A percentile compares a stretch with the other conserved stretches of the same genome.
These are phyloP conservation scores for Zanthoxylum bungeanum DNA, from an alignment of 345 rosid species.

Conservation along the genomic window DNA sequence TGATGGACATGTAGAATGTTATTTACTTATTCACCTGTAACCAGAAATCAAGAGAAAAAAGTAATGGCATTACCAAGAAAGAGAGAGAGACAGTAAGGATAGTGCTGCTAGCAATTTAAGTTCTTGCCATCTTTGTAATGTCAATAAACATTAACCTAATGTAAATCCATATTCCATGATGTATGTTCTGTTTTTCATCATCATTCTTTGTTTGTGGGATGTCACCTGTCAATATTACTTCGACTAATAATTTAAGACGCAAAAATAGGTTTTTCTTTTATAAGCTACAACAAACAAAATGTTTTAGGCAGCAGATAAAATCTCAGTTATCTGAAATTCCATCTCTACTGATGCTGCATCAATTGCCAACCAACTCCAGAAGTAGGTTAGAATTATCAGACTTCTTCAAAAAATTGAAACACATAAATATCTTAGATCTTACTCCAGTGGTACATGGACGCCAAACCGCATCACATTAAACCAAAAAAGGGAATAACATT, in stretches of 20 bases:
- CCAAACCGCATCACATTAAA: background rate
- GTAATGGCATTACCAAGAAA: too few relatives aligned
- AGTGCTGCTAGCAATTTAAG: constrained; percentile 3
- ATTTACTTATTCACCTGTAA: background rate
- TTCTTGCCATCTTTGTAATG: constrained; percentile 6
- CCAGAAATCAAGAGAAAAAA: constrained; percentile 8
- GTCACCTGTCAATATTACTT: background rate
- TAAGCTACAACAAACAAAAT: background rate
- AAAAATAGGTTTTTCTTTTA: background rate
- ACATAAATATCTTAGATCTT: background rate
- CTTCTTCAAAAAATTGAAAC: background rate
- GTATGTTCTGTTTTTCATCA: background rate
- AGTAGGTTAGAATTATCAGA: background rate
- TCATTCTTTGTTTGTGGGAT: background rate
- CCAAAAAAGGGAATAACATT: background rate
- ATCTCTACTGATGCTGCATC: background rate
- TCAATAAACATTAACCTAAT: background rate
- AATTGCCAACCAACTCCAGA: background rate
- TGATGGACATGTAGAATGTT: background rate
- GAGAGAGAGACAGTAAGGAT: too few relatives aligned
- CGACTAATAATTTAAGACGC: background rate
- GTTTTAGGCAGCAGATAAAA: background rate
- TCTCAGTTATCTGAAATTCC: background rate
- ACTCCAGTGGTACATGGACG: background rate
- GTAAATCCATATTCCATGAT: background rate